Percentiles rank a stretch among this genome's conserved stretches.
These are phyloP conservation scores for Moesziomyces globuligerus DNA, from an alignment of 1,284 basidiomycete genomes.

Conservation along the genomic window DNA sequence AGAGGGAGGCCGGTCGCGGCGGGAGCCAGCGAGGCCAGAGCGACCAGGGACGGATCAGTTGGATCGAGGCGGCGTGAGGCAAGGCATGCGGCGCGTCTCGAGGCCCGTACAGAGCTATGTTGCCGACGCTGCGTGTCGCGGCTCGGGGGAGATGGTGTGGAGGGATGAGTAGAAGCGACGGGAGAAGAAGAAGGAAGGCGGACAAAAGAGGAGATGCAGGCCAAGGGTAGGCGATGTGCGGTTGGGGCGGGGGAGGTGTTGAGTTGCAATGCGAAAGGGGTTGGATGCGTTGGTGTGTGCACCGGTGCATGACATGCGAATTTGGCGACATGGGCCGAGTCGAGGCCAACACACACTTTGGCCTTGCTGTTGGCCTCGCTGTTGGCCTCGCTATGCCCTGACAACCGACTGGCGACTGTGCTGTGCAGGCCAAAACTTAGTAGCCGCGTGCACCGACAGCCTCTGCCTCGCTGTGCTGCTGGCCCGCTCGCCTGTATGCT, in stretches of 20 bases:
- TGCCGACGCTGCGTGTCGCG: no score
- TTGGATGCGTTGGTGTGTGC: conserved; percentile 3
- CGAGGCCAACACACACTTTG: background rate
- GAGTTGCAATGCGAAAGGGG: conserved; percentile 11
- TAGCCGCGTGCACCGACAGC: no score
- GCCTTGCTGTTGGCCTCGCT: background rate
- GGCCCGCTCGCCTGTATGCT: no score
- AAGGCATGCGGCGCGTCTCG: background rate
- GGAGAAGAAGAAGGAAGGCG: background rate
- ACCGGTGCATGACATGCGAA: conserved; percentile 11
- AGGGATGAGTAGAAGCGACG: background rate
- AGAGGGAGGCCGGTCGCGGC: background rate
- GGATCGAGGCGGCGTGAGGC: background rate
- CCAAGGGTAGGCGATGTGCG: background rate
- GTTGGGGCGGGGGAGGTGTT: conserved; percentile 2
- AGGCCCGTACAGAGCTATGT: background rate
- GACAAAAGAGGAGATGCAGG: background rate
- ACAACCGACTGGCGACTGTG: no score
- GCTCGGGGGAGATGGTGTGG: background rate
- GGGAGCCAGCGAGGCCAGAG: background rate
- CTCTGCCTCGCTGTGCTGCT: background rate
- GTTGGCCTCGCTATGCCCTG: no score
- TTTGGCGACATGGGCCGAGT: no score
- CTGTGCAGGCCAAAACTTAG: background rate
- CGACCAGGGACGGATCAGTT: background rate